Evolutionary conservation across 306 rosid species (phyloP), one percentile per base, ranked within the genome.

Genomic region (Elaeagnus macrophylla): DNA sequence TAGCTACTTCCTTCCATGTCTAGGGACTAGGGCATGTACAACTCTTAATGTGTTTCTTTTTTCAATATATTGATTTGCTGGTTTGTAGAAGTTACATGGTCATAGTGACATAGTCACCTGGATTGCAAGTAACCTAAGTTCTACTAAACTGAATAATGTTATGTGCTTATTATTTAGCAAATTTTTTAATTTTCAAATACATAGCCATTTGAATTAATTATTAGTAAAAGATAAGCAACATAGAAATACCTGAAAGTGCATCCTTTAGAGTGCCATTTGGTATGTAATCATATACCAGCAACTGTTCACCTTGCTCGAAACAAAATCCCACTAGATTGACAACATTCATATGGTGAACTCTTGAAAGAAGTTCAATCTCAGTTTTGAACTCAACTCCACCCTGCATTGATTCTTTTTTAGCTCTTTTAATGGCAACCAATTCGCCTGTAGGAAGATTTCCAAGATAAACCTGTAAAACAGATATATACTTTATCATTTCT

Each of bases 301-400:
- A 81, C 59, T 88, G 96, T 82, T 84, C 96, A 25, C 83, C 94
- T 56, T 74, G 74, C 56, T 88, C 90, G 19, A 75, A 77, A 74
- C 90, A 84, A 71, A 82, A 88, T 41, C 96, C 96, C 20, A 80
- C 52, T 38, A 88, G 90, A 75, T 72, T 37, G 32, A 88, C 94
- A 2, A 88, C 85, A 75, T 88, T 88, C 72, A 73, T 88, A 43
- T 88, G 96, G 57, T 88, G 96, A 51, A 84, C 88, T 68, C 96
- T 81, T 45, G 96, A 88, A 54, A 88, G 82, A 64, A 84, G 90
- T 70, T 84, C 96, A 64, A 88, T 83, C 82, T 88, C 96, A 25
- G 79, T 85, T 68, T 73, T 88, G 64, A 88, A 88, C 76, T 88
- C 85, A 37, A 62, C 62, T 17, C 74, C 83, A 20, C 86, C 91